phyloP scores from a whole-genome alignment of 2,329 filamentous ascomycete genomes.

The Epicoccum nigrum region DNA sequence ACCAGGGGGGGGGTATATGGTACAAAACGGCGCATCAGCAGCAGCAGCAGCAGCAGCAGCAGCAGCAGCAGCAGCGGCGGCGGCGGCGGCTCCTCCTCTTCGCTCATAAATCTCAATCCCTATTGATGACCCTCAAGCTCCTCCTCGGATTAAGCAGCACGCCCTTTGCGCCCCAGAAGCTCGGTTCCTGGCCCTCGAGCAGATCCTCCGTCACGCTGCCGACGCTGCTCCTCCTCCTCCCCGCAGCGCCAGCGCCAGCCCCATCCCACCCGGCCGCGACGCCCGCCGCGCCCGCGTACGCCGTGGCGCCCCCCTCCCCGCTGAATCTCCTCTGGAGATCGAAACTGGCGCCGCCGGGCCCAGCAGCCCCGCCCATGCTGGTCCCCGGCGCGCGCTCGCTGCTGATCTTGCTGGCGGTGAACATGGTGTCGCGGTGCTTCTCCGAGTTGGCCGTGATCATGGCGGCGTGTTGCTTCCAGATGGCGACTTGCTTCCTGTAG shows the following conservation, averaged over 20 bases:
- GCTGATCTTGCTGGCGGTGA: slow-evolving; percentile 33
- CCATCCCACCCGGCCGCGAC: no score
- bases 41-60: no score
- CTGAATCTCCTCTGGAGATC: slow-evolving; percentile 24
- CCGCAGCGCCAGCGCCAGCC: slow-evolving; percentile 25
- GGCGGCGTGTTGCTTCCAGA: slow-evolving; percentile 73
- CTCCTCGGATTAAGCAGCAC: slow-evolving; percentile 71
- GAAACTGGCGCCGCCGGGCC: slow-evolving; percentile 25
- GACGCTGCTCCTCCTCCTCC: slow-evolving; percentile 48
- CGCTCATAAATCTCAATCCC: slow-evolving; percentile 47
- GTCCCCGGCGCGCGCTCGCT: slow-evolving; percentile 31
- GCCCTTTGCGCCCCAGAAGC: slow-evolving; percentile 66
- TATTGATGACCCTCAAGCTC: slow-evolving; percentile 72
- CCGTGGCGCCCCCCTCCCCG: slow-evolving; percentile 21
- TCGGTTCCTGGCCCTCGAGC: slow-evolving; percentile 68
- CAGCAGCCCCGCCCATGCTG: slow-evolving; percentile 23
- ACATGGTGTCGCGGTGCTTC: slow-evolving; percentile 43
- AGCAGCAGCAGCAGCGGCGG: not conserved
- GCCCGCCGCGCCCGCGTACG: no score
- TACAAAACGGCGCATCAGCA: no score
- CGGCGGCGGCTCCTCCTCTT: no score
- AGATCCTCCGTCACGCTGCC: slow-evolving; percentile 64
- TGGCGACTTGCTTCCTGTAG: slow-evolving; percentile 71
- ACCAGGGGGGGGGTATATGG: slow-evolving; percentile 7
- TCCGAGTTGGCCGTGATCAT: slow-evolving; percentile 62